Evolutionary conservation across 768 basidiomycete species (phyloP).

Genomic region (Leccinum sublutescens): DNA sequence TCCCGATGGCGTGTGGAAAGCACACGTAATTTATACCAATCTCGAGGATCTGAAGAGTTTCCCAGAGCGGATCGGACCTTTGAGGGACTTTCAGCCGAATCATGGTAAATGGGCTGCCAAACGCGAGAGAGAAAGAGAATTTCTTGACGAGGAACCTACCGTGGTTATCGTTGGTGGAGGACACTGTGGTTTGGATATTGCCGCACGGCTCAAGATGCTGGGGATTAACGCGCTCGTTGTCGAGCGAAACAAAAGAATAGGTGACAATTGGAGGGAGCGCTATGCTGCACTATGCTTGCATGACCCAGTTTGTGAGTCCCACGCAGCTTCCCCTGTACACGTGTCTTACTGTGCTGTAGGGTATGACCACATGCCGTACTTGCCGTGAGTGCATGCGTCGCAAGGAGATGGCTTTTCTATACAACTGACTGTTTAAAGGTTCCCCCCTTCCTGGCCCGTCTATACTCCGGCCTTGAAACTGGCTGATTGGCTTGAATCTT

Average conservation of each 20-base stretch:
- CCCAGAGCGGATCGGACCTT: constrained; percentile 43
- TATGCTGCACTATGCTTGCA: constrained; percentile 32
- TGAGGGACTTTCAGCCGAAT: constrained; percentile 41
- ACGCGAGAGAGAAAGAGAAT: constrained; percentile 29
- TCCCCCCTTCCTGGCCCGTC: constrained; percentile 59
- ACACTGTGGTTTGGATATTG: constrained; percentile 54
- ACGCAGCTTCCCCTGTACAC: neutral
- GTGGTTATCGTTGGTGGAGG: constrained; percentile 54
- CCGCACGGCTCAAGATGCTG: constrained; percentile 49
- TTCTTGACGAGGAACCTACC: constrained; percentile 24
- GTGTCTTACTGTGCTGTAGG: constrained; percentile 24
- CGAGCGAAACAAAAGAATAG: constrained; percentile 27
- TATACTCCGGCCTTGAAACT: constrained; percentile 55
- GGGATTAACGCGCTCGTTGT: constrained; percentile 20
- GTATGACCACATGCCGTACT: constrained; percentile 50
- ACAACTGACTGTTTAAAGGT: constrained; percentile 33
- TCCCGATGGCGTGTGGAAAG: constrained; percentile 43
- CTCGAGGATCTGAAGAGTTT: constrained; percentile 49
- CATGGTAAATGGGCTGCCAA: constrained; percentile 32
- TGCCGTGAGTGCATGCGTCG: constrained; percentile 43
- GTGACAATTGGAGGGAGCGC: constrained; percentile 33
- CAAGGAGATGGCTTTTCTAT: neutral
- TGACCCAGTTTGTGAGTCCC: constrained; percentile 32
- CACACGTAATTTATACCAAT: constrained; percentile 47
- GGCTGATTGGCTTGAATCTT: constrained; percentile 67